phyloP scores from a whole-genome alignment of 208 protist species.

The Trypanosoma brucei region DNA sequence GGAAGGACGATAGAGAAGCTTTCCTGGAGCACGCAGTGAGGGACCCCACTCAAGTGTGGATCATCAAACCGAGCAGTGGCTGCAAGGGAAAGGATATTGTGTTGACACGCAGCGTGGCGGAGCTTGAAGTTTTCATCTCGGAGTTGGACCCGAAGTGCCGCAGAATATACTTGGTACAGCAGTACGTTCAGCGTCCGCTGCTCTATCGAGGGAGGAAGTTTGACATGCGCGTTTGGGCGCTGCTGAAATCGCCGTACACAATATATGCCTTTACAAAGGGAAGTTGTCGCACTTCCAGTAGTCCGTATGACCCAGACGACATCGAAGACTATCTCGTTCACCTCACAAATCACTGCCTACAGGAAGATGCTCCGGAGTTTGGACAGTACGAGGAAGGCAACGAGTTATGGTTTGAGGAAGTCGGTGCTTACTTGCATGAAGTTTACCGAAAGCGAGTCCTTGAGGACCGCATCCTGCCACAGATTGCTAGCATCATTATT shows the following conservation, averaged over 20 bases:
- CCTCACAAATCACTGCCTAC: constrained; percentile 90
- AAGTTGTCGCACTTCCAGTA: constrained; percentile 77
- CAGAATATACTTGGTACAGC: constrained; percentile 74
- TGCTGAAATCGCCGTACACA: constrained; percentile 44
- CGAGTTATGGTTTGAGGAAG: constrained; percentile 81
- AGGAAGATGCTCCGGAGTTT: constrained; percentile 47
- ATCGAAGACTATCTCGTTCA: constrained; percentile 48
- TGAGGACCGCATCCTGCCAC: constrained; percentile 41
- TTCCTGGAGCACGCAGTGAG: constrained; percentile 33
- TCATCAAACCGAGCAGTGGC: constrained; percentile 83
- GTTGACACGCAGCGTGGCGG: constrained; percentile 28
- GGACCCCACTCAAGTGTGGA: constrained; percentile 54
- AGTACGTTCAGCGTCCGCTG: constrained; percentile 82
- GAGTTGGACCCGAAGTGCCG: constrained; percentile 21
- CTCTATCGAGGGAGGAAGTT: constrained; percentile 80
- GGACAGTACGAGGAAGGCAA: constrained; percentile 79
- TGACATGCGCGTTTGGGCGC: constrained; percentile 85
- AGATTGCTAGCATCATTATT: constrained; percentile 64
- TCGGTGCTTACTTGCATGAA: constrained; percentile 45
- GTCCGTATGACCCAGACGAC: constrained; percentile 44
- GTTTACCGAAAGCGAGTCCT: constrained; percentile 45
- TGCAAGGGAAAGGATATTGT: constrained; percentile 75
- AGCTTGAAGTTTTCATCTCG: constrained; percentile 41
- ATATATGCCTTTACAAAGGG: constrained; percentile 83
- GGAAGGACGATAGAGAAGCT: constrained; percentile 43